Base-by-base conservation (phyloP, 768 basidiomycete genomes). In the Coprinopsis cinerea region DNA sequence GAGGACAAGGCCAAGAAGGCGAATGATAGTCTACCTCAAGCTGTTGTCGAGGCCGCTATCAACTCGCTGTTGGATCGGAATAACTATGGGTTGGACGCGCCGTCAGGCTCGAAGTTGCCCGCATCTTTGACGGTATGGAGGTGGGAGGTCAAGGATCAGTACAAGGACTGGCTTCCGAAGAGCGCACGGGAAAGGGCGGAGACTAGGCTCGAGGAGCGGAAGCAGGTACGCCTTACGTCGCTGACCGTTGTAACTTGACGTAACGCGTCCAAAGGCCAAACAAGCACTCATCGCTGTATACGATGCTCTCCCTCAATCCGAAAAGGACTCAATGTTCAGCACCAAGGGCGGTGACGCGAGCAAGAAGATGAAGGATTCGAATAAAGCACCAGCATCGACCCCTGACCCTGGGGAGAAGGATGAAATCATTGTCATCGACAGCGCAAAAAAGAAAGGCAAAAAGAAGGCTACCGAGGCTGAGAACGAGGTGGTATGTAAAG, bases 21-120 rank as follows among this genome's bases (percentile, higher is more conserved):
- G 34, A 63, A 64, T 23, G 56, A 60, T 23, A 68, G 66, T 9
- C 69, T 82, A 44, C 72, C 76, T 18, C 63, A 81, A 7, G 70
- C 73, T n/a, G 57, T 69, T 1, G 72, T 95, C 3, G 88, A 92
- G 57, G 64, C 69, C 28, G 77, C 81, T 11, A 83, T 94, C 44
- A 81, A 77, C 60, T 57, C 68, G 2, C 62, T 85, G 10, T 78
- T 89, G 49, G 69, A 63, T 24, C 82, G 92, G 14, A 78, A 75
- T 23, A 93, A 95, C 63, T 94, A 94, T 59, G 92, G 92, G 1
- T 64, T 93, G 4, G 81, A 88, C 46, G 65, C 68, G 1, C 59
- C 67, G 15, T 59, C 66, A 9, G 77, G 77, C 28, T 68, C 69
- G 46, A 87, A 77, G 60, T 59, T 71, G 18, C 82, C 85, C 13